Percentiles rank a stretch among this genome's conserved stretches.
Conservation (phyloP, 768 basidiomycete species). For the Amanita phalloides region DNA sequence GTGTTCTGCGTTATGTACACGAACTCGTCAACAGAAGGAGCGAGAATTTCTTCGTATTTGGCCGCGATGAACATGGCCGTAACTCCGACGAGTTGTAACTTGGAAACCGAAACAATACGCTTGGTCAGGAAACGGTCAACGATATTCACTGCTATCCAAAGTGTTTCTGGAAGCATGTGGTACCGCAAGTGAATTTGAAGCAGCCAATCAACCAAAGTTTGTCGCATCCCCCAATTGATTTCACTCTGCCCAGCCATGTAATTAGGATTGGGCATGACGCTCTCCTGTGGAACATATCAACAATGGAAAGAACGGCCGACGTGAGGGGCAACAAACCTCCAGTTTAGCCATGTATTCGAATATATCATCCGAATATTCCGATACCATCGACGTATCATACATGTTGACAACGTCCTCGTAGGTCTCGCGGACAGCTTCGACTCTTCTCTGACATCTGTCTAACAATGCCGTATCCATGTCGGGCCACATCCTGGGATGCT, state of each 20-base stretch:
- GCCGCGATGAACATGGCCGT: conserved; percentile 99
- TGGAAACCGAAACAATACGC: conserved; percentile 79
- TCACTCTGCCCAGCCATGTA: conserved; percentile 94
- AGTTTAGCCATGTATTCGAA: conserved; percentile 92
- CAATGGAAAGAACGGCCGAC: neutral
- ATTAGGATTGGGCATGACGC: conserved; percentile 82
- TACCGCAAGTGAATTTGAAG: conserved; percentile 96
- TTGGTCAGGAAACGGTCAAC: conserved; percentile 88
- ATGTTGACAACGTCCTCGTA: conserved; percentile 60
- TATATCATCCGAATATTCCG: conserved; percentile 98
- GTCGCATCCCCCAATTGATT: conserved; percentile 90
- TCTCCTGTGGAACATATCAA: conserved; percentile 40
- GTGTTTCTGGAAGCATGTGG: conserved; percentile 97
- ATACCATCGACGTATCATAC: conserved; percentile 90
- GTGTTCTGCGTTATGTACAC: conserved; percentile 97
- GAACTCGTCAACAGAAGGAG: conserved; percentile 95
- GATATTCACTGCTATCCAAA: conserved; percentile 98
- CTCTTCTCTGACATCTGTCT: conserved; percentile 43
- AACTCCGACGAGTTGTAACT: conserved; percentile 93
- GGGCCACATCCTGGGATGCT: conserved; percentile 58
- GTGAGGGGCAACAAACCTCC: conserved; percentile 49
- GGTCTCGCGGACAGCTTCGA: conserved; percentile 62
- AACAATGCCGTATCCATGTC: conserved; percentile 55
- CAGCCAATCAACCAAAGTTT: conserved; percentile 96
- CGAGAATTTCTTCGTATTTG: conserved; percentile 98